phyloP scores from a whole-genome alignment of 2,329 filamentous ascomycete species.

The Alternaria incomplexa region DNA sequence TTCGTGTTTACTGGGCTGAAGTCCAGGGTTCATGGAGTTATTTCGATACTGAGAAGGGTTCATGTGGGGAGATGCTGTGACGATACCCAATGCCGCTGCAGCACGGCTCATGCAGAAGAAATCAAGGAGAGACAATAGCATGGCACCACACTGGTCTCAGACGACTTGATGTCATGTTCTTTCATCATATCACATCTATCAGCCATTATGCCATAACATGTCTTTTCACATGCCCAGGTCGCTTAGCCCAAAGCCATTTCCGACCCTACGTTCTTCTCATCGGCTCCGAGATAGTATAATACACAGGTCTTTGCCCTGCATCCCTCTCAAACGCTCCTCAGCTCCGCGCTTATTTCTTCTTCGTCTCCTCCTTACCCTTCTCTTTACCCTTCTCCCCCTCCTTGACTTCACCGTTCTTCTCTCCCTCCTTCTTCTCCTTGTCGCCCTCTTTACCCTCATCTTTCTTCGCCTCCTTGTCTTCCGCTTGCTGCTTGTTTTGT shows the following conservation, averaged over 20 bases:
- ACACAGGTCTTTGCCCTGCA: slow-evolving; percentile 21
- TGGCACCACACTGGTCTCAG: not conserved
- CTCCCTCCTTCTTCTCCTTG: slow-evolving; percentile 68
- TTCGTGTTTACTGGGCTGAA: not conserved
- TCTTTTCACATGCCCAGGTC: slow-evolving; percentile 4
- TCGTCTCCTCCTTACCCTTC: slow-evolving; percentile 63
- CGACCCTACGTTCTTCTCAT: not conserved
- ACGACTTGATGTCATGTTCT: not conserved
- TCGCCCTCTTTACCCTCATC: slow-evolving; percentile 67
- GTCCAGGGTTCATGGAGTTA: no score
- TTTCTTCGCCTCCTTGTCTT: slow-evolving; percentile 83
- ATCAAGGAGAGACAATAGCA: no score
- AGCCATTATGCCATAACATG: slow-evolving; percentile 27
- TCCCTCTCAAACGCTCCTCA: slow-evolving; percentile 39
- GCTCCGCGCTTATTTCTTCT: slow-evolving; percentile 58
- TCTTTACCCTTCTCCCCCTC: slow-evolving; percentile 63
- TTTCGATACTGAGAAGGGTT: no score
- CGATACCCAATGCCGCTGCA: slow-evolving; percentile 30
- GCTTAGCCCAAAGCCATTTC: not conserved
- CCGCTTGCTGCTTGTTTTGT: slow-evolving; percentile 95
- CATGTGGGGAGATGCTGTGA: slow-evolving; percentile 4
- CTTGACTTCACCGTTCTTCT: slow-evolving; percentile 53
- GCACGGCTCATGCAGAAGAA: slow-evolving; percentile 13
- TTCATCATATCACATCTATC: slow-evolving; percentile 31
- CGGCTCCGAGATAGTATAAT: slow-evolving; percentile 25